These are phyloP conservation scores for Gossypium raimondii DNA, from an alignment of 345 rosid species.

Conservation along the genomic window DNA sequence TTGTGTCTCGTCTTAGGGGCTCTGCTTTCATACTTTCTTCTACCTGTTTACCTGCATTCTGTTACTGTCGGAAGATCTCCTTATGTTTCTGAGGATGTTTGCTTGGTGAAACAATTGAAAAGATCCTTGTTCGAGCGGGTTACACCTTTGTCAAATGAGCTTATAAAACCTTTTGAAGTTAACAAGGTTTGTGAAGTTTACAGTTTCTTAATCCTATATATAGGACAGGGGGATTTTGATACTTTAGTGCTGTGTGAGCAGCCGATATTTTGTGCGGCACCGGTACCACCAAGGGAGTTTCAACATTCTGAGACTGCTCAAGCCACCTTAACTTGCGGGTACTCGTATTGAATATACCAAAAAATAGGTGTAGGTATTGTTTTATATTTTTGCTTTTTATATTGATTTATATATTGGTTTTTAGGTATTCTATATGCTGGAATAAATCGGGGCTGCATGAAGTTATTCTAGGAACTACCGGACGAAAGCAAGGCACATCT, in stretches of 20 bases:
- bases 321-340: conserved; percentile 92
- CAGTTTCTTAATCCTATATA: conserved; percentile 15
- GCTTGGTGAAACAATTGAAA: conserved; percentile 44
- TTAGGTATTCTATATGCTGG: conserved; percentile 88
- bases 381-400: conserved; percentile 13
- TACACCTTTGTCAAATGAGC: conserved; percentile 38
- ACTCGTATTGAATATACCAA: neutral
- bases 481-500: conserved; percentile 94
- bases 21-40: conserved; percentile 15
- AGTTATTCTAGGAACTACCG: conserved; percentile 87
- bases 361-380: neutral
- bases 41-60: conserved; percentile 26
- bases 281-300: conserved; percentile 70
- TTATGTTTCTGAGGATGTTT: conserved; percentile 31
- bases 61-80: conserved; percentile 62
- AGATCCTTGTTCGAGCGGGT: conserved; percentile 52
- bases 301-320: conserved; percentile 80
- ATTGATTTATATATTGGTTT: conserved; percentile 21
- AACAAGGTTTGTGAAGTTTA: conserved; percentile 52
- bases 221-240: conserved; percentile 8
- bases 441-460: conserved; percentile 81
- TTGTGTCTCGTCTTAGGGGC: conserved; percentile 10
- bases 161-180: conserved; percentile 40
- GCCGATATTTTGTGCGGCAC: conserved; percentile 67
- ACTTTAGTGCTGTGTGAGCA: conserved; percentile 34